Base-by-base conservation (phyloP, 768 basidiomycete genomes). In the Calocybe indica region DNA sequence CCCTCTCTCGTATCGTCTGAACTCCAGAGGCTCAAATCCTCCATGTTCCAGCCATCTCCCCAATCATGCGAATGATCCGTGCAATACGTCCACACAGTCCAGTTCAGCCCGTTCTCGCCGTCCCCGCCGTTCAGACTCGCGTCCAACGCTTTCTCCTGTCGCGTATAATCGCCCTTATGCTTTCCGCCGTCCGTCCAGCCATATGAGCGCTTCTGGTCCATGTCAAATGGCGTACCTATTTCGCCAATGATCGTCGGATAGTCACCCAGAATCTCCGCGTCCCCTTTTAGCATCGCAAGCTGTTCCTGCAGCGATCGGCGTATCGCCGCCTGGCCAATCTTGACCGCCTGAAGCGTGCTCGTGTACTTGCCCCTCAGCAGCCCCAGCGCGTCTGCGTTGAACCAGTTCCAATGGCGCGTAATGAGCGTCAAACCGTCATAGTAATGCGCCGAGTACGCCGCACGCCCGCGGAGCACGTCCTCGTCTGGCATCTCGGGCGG, bases 1-100 rank as follows among this genome's bases (percentile, higher is more conserved):
- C 52, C 51, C 35, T 54, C 61, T 43, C 58, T 55, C 50, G 82
- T 52, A 61, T 97, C 93, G 54, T 92, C 89, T 3, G 64, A 54
- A 55, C 84, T 85, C 89, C 89, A 97, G 10, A 98, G 52, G 53
- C 88, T 92, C 49, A 98, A 63, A 67, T 98, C 95, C 68, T 99
- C 95, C 67, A 89, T 80, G 62, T 97, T 94, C 95, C 94, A 99
- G 1, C 84, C 84, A 65, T 99, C 95, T 10, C 95, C 92, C 90
- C 89, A 96, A 59, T 79, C 70, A 59, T 97, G 91, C 22, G 72
- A 74, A 58, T 83, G 84, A 55, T 95, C 88, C 0, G 87, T 71
- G 50, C 86, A 85, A 61, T 94, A 96, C 32, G 83, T 88, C 93
- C 93, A 96, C 7, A 91, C 68, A 40, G 92, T 92, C 63, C 80